A percentile compares a stretch with the other conserved stretches of the same genome.
These are phyloP conservation scores for Solanum sitiens DNA, from an alignment of 257 asterid genomes.

Conservation along the genomic window DNA sequence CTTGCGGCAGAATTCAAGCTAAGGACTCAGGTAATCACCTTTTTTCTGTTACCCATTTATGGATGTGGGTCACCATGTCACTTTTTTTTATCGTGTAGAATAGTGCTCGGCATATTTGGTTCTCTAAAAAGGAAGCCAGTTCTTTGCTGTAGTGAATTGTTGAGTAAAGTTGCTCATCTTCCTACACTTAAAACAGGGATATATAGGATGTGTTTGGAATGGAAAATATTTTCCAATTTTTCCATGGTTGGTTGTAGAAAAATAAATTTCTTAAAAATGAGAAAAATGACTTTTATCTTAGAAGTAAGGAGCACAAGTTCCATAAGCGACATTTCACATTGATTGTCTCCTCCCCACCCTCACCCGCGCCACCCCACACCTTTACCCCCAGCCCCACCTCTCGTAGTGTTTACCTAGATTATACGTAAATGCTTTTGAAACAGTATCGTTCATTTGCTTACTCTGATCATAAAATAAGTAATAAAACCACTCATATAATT, in stretches of 20 bases:
- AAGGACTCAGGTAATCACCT: slow-evolving; percentile 72
- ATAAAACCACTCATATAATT: neutral
- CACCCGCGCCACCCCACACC: neutral
- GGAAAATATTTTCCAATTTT: neutral
- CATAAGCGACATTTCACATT: neutral
- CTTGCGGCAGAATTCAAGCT: slow-evolving; percentile 95
- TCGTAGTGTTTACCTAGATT: neutral
- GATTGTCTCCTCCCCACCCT: neutral
- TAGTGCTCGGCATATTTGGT: neutral
- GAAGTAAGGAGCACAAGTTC: neutral
- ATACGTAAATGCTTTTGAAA: neutral
- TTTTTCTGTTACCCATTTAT: neutral
- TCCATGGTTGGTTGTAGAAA: neutral
- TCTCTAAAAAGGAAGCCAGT: neutral
- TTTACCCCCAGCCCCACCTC: neutral
- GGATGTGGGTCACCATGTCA: neutral
- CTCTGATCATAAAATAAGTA: neutral
- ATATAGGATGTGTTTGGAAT: neutral
- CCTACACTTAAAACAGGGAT: neutral
- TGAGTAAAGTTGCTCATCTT: neutral
- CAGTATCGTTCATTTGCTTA: neutral
- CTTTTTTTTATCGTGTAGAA: neutral
- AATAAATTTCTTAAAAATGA: neutral
- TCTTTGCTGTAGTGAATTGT: neutral
- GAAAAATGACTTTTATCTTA: neutral